Base-by-base conservation (phyloP, 192 early-diverging fungal genomes). In the Umbelopsis sp. region DNA sequence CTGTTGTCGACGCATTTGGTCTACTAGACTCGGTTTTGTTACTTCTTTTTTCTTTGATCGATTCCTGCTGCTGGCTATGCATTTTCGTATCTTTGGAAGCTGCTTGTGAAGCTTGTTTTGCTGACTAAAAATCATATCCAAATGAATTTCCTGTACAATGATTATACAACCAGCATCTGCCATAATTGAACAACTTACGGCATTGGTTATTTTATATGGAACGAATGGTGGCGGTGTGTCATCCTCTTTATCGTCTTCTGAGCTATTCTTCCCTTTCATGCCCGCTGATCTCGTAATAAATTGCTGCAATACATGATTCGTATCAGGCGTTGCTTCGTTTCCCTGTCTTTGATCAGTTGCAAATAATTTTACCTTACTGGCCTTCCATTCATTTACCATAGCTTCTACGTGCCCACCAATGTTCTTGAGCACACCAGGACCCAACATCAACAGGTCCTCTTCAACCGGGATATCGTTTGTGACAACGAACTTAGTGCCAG, bases 391-490 rank as follows among this genome's bases (percentile, higher is more conserved):
- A 50, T 66, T 67, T 6, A 76, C 68, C 67, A 80, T 52, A 17
- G 76, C 74, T 32, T 70, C 66, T 5, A 80, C 79, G 25, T 80
- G 51, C 14, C 79, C 79, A 17, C 79, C 79, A 12, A 80, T 26
- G 32, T 59, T 47, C 25, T 73, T 68, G 14, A 80, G 10, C 52
- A 80, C 54, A 2, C 69, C 71, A 32, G 68, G 71, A 0, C 72
- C 75, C 21, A 80, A 21, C 9, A 74, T 45, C 32, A 80, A 29
- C 36, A 77, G n/a, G 29, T 77, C 59, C 21, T 80, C 75, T 21
- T 54, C 67, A 3, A 80, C 70, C 11, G n/a, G 45, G 53, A 80
- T 80, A 2, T 59, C 26, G 12, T 74, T 73, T 6, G 21, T 59
- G 17, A 77, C 72, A 4, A 74, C 6, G 20, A 62, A 72, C 34